Base-by-base conservation (phyloP, 116 monocot genomes). In the Trichopus zeylanicus region DNA sequence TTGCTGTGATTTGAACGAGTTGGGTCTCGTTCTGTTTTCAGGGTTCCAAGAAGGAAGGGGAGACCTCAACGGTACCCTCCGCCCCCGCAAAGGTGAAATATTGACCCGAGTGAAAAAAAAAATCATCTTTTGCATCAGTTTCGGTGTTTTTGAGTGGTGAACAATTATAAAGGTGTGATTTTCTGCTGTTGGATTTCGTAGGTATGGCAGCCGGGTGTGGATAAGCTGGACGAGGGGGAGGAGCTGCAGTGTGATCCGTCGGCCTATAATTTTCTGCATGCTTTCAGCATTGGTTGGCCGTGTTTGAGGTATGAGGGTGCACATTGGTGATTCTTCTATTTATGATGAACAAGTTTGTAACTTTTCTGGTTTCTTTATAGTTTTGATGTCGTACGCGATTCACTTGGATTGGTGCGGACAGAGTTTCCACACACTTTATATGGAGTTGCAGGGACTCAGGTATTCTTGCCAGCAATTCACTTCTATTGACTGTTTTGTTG, bases 401-500 rank as follows among this genome's bases (percentile, higher is more conserved):
- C 91, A 0, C 61, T 97, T 62, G 97, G 97, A 55, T 73, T 91
- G 70, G 73, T 97, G 29, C 78, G 91, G 19, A 74, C 97, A 16
- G 97, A 91, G 61, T 97, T 91, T 56, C 97, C 97, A 8, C 97
- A 97, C 53, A 87, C 82, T 26, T 23, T 97, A 7, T 97, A 91
- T 78, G 97, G 84, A n/a, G 77, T 97, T 23, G 91, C 97, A 2
- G 97, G 97, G 28, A 97, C 97, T 53, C 97, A 97, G 91, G 95
- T 90, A 21, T 25, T 65, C 31, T 53, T 25, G 26, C 57, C 20
- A 13, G 3, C 6, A 4, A 18, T 61, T 16, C 11, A 8, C 32
- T 21, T 32, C 7, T 20, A 18, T 32, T 30, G 19, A 1, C 28
- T 28, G 26, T 15, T 29, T 16, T 15, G 0, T 28, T 3, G 26